Evolutionary conservation across 805 yeast species (phyloP), one percentile per base, ranked within the genome.

Genomic region (Suhomyces xylopsoci): DNA sequence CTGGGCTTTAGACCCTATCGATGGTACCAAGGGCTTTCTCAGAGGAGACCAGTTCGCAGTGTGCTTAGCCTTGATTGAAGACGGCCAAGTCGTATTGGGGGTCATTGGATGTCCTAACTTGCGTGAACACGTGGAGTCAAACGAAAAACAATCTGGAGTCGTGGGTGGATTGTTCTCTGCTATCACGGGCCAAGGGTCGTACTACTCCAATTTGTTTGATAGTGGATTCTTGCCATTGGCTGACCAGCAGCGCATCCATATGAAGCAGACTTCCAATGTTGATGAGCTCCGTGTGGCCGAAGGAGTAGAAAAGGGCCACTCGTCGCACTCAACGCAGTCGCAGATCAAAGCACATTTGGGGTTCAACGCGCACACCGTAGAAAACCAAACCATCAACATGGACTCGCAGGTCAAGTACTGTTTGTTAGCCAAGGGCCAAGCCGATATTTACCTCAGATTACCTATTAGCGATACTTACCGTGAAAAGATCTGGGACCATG

Each of bases 401-500:
- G 99, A 94, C 70, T 90, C 97, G 3, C 99, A 94, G 71, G 99
- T 90, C 10, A 94, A 94, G 69, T 94, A 94, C 74, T 93, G 98
- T 73, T 83, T 92, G 14, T 78, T 94, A 45, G 85, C 97, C 9
- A 80, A 86, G 56, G 99, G 99, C 34, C 87, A 87, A 51, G 98
- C 97, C 3, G 97, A 94, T 62, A 81, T 94, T 12, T 94, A 96
- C 62, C 76, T 94, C 55, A 84, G 99, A 60, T 73, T 96, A 53
- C 99, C 99, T 12, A 82, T 85, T 45, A 83, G 80, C 58, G 76
- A 83, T 49, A 70, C 80, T 2, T 94, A 92, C 67, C 81, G 89
- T 61, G 99, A 94, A 67, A 94, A 94, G 70, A 91, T 94, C 55
- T 94, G 99, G 98, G 99, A 94, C 70, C 99, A 94, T 68, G 98